Percentiles rank a stretch among this genome's conserved stretches.
These are phyloP conservation scores for Ulota crispa DNA, from an alignment of 225 moss, liverwort and hornwort genomes.

Conservation along the genomic window DNA sequence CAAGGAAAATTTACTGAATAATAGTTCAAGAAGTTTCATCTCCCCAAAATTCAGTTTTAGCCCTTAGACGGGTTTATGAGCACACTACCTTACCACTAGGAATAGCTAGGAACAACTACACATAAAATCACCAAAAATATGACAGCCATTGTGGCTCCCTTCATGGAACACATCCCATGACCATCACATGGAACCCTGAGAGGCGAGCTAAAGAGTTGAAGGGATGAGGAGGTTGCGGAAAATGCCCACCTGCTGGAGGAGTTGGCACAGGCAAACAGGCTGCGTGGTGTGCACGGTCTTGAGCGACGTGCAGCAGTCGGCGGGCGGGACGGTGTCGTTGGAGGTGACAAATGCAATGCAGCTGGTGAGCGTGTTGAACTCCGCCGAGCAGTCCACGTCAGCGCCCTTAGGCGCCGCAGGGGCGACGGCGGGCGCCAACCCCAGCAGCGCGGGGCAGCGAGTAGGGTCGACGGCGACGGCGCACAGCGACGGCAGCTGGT, in stretches of 20 bases:
- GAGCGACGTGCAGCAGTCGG: conserved; percentile 38
- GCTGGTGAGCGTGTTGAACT: conserved; percentile 24
- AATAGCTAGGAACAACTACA: too few relatives aligned
- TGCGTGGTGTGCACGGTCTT: conserved; percentile 15
- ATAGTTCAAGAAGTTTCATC: too few relatives aligned
- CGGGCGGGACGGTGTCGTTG: conserved; percentile 16
- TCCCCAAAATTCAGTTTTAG: too few relatives aligned
- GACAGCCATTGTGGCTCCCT: too few relatives aligned
- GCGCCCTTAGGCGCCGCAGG: conserved; percentile 20
- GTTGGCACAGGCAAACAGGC: conserved; percentile 49
- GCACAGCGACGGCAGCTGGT: conserved; percentile 29
- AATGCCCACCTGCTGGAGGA: conserved; percentile 1
- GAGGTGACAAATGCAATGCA: conserved; percentile 39
- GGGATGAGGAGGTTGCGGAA: neutral
- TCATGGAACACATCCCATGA: too few relatives aligned
- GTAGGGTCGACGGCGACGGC: conserved; percentile 26
- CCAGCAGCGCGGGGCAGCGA: conserved; percentile 40
- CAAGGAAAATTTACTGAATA: too few relatives aligned
- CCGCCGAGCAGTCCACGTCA: conserved; percentile 33
- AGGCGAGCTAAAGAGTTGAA: too few relatives aligned
- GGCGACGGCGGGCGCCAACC: conserved; percentile 18
- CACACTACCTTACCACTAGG: too few relatives aligned
- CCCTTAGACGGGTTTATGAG: too few relatives aligned
- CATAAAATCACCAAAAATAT: too few relatives aligned
- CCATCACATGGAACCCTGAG: too few relatives aligned